Base-by-base conservation (phyloP, 495 filamentous ascomycete species). In the Jackrogersella multiformis region DNA sequence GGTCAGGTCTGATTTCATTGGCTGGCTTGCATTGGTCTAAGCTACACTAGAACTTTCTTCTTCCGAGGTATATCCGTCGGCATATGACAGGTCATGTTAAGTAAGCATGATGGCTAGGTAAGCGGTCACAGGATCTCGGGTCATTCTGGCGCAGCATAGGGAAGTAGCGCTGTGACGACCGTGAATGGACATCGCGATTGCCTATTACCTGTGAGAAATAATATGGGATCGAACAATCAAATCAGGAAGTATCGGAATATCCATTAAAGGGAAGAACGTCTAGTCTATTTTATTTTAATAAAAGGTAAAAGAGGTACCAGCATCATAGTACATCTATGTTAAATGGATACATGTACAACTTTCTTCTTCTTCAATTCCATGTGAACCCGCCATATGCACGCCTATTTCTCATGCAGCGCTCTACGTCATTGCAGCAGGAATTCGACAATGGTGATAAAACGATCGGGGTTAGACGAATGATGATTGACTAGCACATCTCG, bases 111-210 rank as follows among this genome's bases (percentile, higher is more conserved):
- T 23, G 28, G 49, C 20, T 9, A 13, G 8, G 30, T 0, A 5
- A 32, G 8, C 12, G 13, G 46, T 76, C 74, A 73, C 72, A 56
- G 61, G 74, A 69, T 34, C 51, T 68, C 74, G 74, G 61, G 74
- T 74, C 53, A 68, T 35, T 68, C 67, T 74, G 73, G 73, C 66
- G 73, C 51, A n/a, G n/a, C n/a, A n/a, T n/a, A n/a, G n/a, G n/a
- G n/a, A n/a, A n/a, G n/a, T n/a, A n/a, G n/a, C 53, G 35, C 51
- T 38, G 49, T 21, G 2, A n/a, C 15, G 38, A 5, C 20, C 21
- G n/a, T n/a, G n/a, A n/a, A n/a, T n/a, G 45, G 49, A 70, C 38
- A 52, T 64, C 74, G 72, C 73, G 74, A 72, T 54, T 69, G 48
- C 67, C 30, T n/a, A n/a, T n/a, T n/a, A n/a, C n/a, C n/a, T n/a